Evolutionary conservation across 176 grass and related monocot species (phyloP), one percentile per base, ranked within the genome.

Genomic region (Rhynchospora tenuis): DNA sequence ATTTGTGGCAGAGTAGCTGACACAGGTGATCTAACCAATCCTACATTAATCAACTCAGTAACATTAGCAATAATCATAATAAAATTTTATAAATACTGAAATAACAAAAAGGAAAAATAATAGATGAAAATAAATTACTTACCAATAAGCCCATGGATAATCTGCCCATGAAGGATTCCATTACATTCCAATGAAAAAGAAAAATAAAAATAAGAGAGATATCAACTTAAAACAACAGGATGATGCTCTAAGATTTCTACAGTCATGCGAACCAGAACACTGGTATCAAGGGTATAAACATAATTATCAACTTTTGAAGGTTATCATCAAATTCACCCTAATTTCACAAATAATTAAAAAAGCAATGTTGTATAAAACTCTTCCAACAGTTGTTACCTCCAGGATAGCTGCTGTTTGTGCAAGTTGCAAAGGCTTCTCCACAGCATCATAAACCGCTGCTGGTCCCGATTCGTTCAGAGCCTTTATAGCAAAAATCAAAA

Each of bases 391-490:
- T 45, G n/a, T 8, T 38, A 93, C 91, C 91, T 93, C 91, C 8
- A 91, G 29, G 69, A 93, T 62, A 8, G 91, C 89, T 15, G 86
- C 91, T 20, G 86, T 93, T 66, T 93, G 89, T 14, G 86, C 86
- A 33, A 93, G 86, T 74, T 90, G 91, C 81, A 93, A 85, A 48
- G 89, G 91, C 82, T 79, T 83, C 89, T 90, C 82, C 2, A 91
- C 89, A 12, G 84, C 70, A 61, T 86, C 89, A 44, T 93, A 91
- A n/a, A 93, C 91, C n/a, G 22, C 84, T 47, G 79, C 48, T 52
- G 85, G 78, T 12, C 86, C 86, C 1, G 74, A 84, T 56, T 83
- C 78, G 1, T 58, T 84, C 81, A 91, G 64, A 17, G 89, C 71
- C 56, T 83, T 87, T 4, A 85, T 43, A 6, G 89, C 84, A 9